Percentiles rank a stretch among this genome's conserved stretches.
These are phyloP conservation scores for Russula ochroleuca DNA, from an alignment of 768 basidiomycete species.

Conservation along the genomic window DNA sequence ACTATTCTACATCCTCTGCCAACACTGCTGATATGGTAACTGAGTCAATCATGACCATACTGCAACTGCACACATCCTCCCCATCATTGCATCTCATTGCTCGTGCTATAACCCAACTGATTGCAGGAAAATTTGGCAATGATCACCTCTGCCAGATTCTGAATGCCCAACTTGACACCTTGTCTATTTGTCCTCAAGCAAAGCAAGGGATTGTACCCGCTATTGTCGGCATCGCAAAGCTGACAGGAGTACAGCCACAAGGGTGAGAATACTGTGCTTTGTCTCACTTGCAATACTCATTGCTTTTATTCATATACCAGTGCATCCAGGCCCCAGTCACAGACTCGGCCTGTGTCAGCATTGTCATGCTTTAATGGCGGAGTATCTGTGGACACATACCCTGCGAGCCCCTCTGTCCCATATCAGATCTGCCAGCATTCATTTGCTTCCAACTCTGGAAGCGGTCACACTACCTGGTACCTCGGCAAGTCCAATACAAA, in stretches of 20 bases:
- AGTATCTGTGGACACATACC: neutral
- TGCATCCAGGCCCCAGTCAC: neutral
- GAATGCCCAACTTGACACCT: constrained; percentile 1
- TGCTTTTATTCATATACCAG: neutral
- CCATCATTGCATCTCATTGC: neutral
- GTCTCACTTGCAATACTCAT: neutral
- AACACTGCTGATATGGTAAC: neutral
- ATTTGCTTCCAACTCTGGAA: constrained; percentile 6
- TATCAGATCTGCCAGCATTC: neutral
- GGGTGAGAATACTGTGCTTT: neutral
- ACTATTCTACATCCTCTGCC: neutral
- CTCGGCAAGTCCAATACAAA: neutral
- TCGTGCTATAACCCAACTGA: neutral
- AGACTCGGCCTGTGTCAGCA: neutral
- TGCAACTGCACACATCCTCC: constrained; percentile 12
- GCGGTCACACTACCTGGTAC: constrained; percentile 5
- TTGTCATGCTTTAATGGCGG: neutral
- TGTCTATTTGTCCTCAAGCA: constrained; percentile 8
- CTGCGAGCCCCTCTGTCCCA: neutral
- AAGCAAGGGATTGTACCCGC: constrained; percentile 1
- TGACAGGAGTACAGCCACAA: neutral
- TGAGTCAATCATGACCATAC: neutral
- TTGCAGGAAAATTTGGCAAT: neutral
- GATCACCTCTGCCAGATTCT: neutral
- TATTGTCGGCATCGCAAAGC: neutral